Evolutionary conservation across 495 filamentous ascomycete species (phyloP), one percentile per base, ranked within the genome.

Genomic region (Hypoxylon fragiforme): DNA sequence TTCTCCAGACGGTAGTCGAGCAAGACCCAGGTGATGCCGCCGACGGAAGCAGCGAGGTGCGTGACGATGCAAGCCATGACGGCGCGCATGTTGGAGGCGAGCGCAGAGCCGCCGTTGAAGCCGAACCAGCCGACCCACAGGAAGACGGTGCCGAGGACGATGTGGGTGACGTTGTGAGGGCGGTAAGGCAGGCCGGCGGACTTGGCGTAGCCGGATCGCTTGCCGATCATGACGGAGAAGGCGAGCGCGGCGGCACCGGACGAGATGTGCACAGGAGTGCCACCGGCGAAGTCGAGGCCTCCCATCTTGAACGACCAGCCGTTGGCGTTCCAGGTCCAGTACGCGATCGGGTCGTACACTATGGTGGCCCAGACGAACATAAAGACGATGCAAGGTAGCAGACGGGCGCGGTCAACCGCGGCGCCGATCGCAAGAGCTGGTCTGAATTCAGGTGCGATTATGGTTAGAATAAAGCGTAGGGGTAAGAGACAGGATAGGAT

Each of bases 71-170:
- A 97, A 26, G 94, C 92, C 87, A 97, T 94, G 44, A 86, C 82
- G 16, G 95, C 95, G 53, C 95, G 88, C 38, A 98, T 78, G 76
- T 97, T 98, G 49, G 95, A 89, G 64, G 95, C 94, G 63, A 97
- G 96, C n/a, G 94, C 73, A 6, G 92, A 97, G 38, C 94, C 94
- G 62, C 94, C 94, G 78, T 98, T 97, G 82, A 98, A 98, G 32
- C 91, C 95, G 54, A 98, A 78, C 94, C 95, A 97, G 64, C 94
- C 94, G 68, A 97, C 96, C 92, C 92, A 97, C 39, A 98, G 88
- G 67, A 98, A 83, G 47, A 95, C 82, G 7, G 94, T 97, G 39
- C 94, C 94, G 61, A 98, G 86, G 7, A 92, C 89, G 70, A 98
- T 97, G 60, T 97, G 79, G 6, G 94, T 97, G 61, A 97, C 92